Conservation (phyloP, 2,329 filamentous ascomycete genomes). For the Alternaria gaisen region DNA sequence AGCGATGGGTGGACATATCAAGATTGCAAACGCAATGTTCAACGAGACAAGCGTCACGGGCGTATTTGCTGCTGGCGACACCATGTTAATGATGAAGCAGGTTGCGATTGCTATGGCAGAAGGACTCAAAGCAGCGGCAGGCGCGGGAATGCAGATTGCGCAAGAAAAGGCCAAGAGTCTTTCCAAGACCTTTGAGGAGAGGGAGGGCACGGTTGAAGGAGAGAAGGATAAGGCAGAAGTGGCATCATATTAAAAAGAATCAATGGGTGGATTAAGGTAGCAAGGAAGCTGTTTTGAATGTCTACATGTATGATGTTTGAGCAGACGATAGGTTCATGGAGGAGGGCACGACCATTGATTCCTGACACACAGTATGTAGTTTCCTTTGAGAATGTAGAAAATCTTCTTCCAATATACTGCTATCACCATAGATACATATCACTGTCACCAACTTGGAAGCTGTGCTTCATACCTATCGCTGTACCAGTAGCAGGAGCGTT, state of each 20-base stretch:
- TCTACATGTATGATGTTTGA: background rate
- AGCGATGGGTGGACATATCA: conserved; percentile 54
- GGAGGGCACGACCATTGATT: background rate
- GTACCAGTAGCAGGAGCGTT: background rate
- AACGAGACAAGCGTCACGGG: conserved; percentile 61
- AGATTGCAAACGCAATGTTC: conserved; percentile 55
- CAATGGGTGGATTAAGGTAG: background rate
- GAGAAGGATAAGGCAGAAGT: conserved; percentile 11
- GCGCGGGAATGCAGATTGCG: conserved; percentile 35
- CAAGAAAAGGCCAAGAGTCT: conserved; percentile 29
- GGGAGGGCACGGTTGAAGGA: background rate
- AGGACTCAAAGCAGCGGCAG: conserved; percentile 39
- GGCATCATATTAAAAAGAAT: background rate
- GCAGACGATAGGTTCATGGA: background rate
- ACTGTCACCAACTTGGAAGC: background rate
- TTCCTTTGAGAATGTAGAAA: background rate
- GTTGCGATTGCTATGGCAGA: conserved; percentile 42
- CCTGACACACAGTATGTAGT: background rate
- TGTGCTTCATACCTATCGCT: background rate
- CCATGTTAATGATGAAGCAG: conserved; percentile 44
- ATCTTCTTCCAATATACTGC: background rate
- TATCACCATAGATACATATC: background rate
- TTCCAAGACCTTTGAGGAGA: conserved; percentile 24
- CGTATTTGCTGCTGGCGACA: conserved; percentile 65
- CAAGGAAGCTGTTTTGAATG: background rate